phyloP scores from a whole-genome alignment of 352 stramenopile genomes.

The Hyaloperonospora brassicae region DNA sequence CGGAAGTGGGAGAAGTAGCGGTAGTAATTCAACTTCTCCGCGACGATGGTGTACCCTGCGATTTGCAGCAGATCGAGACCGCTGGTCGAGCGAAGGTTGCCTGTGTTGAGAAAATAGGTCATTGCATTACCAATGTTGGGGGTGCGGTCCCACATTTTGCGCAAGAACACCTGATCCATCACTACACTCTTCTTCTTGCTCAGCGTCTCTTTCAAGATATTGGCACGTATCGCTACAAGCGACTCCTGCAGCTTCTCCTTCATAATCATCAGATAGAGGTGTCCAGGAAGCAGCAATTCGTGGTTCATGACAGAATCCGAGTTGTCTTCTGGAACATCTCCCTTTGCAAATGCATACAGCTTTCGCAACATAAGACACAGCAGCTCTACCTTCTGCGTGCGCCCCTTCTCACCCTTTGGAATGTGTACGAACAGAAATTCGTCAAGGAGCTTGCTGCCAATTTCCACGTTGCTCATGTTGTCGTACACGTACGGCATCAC shows the following conservation, averaged over 20 bases:
- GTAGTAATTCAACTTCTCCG: constrained; percentile 99
- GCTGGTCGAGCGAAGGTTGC: constrained; percentile 95
- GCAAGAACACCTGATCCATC: constrained; percentile 86
- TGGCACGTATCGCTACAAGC: constrained; percentile 57
- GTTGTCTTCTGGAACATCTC: constrained; percentile 94
- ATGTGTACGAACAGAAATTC: constrained; percentile 98
- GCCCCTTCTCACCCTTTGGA: constrained; percentile 77
- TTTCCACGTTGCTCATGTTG: constrained; percentile 84
- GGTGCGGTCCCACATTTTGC: constrained; percentile 90
- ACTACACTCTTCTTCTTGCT: constrained; percentile 53
- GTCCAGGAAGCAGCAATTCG: constrained; percentile 91
- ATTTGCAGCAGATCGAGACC: constrained; percentile 97
- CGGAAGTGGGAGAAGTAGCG: constrained; percentile 98
- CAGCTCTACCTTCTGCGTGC: constrained; percentile 89
- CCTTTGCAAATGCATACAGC: constrained; percentile 95
- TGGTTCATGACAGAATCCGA: constrained; percentile 98
- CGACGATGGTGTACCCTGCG: constrained; percentile 98
- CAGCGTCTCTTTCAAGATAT: constrained; percentile 75
- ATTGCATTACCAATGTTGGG: constrained; percentile 90
- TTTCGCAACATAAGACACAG: constrained; percentile 96
- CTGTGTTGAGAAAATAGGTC: constrained; percentile 98
- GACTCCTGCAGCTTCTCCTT: constrained; percentile 98
- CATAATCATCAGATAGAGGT: constrained; percentile 94
- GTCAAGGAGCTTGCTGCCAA: constrained; percentile 85
- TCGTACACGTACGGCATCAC: constrained; percentile 83